Base-by-base conservation (phyloP, 345 rosid species). In the Ceriops decandra region DNA sequence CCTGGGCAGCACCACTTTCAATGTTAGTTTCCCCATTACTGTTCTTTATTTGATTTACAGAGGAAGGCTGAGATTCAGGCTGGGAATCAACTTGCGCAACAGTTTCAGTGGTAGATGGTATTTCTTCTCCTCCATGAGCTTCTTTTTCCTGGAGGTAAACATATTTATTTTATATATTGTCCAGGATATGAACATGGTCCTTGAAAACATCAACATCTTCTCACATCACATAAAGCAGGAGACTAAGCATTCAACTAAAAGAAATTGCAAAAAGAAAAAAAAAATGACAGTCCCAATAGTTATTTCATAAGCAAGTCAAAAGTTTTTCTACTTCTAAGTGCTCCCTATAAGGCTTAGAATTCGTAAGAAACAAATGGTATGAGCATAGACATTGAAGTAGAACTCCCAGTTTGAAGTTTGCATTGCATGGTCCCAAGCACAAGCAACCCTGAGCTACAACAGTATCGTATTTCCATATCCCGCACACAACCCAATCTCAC, bases 61-160 rank as follows among this genome's bases (percentile, higher is more conserved):
- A 73, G 31, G 74, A 53, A 66, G 87, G 68, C 69, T 81, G 79
- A 52, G 87, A 67, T 69, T 81, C 83, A 64, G 69, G 62, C 82
- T 81, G 82, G 60, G 81, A 49, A 19, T 79, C 74, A 51, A 62
- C 52, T 70, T 79, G 77, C 68, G 24, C 75, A 54, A 51, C 36
- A 30, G 87, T 77, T 75, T 74, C 86, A 52, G 69, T 58, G 19
- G 73, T 53, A 38, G 81, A 63, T 47, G 74, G 77, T 53, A 35
- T 63, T 70, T 85, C 88, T 79, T 71, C 87, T 66, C 52, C 83
- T 67, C 84, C 88, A 62, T 63, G 72, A 7, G 8, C 75, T 76
- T 79, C 85, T 33, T 79, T 75, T 70, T 87, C 86, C 87, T 83
- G 46, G 20, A 76, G 49, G 30, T 15, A 42, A 42, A 42, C 49